These are phyloP conservation scores for Nicotiana benthamiana DNA, from an alignment of 257 asterid species.

Conservation along the genomic window DNA sequence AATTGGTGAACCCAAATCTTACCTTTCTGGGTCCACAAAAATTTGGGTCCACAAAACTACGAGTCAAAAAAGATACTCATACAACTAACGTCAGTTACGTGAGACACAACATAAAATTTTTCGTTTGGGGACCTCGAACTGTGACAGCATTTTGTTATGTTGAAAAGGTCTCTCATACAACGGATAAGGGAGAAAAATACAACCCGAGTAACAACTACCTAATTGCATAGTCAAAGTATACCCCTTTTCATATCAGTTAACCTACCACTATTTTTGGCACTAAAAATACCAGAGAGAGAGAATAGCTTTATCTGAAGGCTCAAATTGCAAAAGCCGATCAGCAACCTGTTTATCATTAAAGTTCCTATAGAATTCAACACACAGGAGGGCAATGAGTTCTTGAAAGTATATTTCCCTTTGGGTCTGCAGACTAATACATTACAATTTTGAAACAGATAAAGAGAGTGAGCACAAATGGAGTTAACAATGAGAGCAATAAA, in stretches of 20 bases:
- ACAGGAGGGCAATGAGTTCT: neutral
- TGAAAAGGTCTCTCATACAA: too few relatives aligned
- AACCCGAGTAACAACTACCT: too few relatives aligned
- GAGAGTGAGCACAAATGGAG: neutral
- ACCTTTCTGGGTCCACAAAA: too few relatives aligned
- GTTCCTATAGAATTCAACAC: slow-evolving; percentile 1
- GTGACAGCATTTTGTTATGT: too few relatives aligned
- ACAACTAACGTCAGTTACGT: too few relatives aligned
- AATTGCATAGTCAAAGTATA: too few relatives aligned
- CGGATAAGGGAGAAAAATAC: too few relatives aligned
- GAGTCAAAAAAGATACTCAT: too few relatives aligned
- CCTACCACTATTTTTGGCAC: neutral
- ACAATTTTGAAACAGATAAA: neutral
- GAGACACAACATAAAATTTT: too few relatives aligned
- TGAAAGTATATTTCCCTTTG: neutral
- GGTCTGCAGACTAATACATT: slow-evolving; percentile 4
- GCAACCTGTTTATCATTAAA: neutral
- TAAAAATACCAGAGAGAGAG: neutral
- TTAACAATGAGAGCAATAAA: slow-evolving; percentile 8
- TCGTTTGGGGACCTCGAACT: too few relatives aligned
- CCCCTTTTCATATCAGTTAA: neutral
- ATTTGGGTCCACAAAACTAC: too few relatives aligned
- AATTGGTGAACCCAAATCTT: too few relatives aligned
- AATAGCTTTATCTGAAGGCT: neutral
- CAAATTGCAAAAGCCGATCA: neutral